Base-by-base conservation (phyloP, 2,329 filamentous ascomycete species). In the Fusarium austroafricanum region DNA sequence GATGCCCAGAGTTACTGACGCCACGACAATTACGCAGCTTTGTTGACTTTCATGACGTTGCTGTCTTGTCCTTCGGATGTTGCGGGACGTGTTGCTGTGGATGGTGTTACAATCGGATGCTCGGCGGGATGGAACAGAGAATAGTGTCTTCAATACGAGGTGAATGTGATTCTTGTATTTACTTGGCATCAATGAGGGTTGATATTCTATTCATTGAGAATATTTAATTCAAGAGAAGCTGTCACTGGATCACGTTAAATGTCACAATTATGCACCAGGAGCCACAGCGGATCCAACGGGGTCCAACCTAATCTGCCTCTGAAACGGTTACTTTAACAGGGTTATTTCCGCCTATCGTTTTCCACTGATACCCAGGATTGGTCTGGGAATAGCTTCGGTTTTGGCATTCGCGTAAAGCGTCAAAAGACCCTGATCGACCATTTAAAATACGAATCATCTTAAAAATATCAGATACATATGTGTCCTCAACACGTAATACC, bases 321-420 rank as follows among this genome's bases (percentile, higher is more conserved):
- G 66, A 68, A 69, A 69, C 66, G 49, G 35, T 43, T 45, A 17
- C 50, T 31, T 42, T 17, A 52, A 42, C 66, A 55, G 56, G 61
- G 42, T 33, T 37, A 26, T 53, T 55, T 39, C 45, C 46, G 39
- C 53, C 46, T 45, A 49, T 67, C 46, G 15, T 49, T 29, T 26
- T 49, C 47, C 12, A 15, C 18, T 12, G 18, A 14, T 20, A 40
- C 3, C 29, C 11, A 31, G 58, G 29, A 23, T 35, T 15, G 9
- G 14, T 33, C 23, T 55, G 45, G 33, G 54, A 68, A 68, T 63
- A 57, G 60, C 58, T 55, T 55, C 29, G 17, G 5, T 31, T 18
- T 45, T 52, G 20, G 3, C 28, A 26, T 33, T 33, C 14, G 11
- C 14, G 12, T 20, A 18, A 17, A 3, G 18, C 18, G n/a, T 26